Evolutionary conservation across 768 basidiomycete species (phyloP).

Genomic region (Lentinula raphanica): DNA sequence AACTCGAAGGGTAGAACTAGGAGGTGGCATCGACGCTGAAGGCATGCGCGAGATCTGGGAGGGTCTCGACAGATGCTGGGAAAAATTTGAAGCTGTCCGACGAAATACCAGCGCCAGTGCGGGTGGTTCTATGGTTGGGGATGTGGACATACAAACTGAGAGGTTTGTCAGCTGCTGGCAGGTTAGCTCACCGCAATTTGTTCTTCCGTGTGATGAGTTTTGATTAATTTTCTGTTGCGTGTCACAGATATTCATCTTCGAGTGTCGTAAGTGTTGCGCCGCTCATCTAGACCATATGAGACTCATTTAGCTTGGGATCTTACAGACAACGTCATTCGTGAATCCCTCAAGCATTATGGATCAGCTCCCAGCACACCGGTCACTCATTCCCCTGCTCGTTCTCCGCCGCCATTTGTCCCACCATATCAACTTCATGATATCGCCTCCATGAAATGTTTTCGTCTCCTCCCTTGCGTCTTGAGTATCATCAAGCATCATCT

Average conservation of each 20-base stretch:
- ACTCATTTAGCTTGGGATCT: neutral
- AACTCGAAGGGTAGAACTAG: conserved; percentile 46
- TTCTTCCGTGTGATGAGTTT: conserved; percentile 2
- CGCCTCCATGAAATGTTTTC: conserved; percentile 47
- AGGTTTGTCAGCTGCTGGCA: conserved; percentile 84
- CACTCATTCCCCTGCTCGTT: conserved; percentile 37
- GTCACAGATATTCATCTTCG: conserved; percentile 79
- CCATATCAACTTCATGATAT: conserved; percentile 41
- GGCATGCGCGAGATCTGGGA: conserved; percentile 81
- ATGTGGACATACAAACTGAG: conserved; percentile 34
- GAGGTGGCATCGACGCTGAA: conserved; percentile 46
- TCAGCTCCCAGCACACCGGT: conserved; percentile 30
- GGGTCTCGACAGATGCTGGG: conserved; percentile 75
- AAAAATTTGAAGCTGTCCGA: conserved; percentile 67
- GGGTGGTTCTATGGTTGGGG: conserved; percentile 31
- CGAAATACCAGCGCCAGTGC: conserved; percentile 19
- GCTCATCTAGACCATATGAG: neutral
- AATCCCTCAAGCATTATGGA: conserved; percentile 63
- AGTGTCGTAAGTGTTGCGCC: conserved; percentile 60
- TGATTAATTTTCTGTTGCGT: conserved; percentile 13
- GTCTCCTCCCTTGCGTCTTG: conserved; percentile 45
- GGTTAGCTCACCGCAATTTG: conserved; percentile 36
- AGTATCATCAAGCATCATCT: conserved; percentile 49
- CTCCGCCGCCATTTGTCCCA: conserved; percentile 40
- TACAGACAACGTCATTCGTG: conserved; percentile 80